Percentiles rank a stretch among this genome's conserved stretches.
These are phyloP conservation scores for Dichotomopilus funicola DNA, from an alignment of 2,329 filamentous ascomycete species.

Conservation along the genomic window DNA sequence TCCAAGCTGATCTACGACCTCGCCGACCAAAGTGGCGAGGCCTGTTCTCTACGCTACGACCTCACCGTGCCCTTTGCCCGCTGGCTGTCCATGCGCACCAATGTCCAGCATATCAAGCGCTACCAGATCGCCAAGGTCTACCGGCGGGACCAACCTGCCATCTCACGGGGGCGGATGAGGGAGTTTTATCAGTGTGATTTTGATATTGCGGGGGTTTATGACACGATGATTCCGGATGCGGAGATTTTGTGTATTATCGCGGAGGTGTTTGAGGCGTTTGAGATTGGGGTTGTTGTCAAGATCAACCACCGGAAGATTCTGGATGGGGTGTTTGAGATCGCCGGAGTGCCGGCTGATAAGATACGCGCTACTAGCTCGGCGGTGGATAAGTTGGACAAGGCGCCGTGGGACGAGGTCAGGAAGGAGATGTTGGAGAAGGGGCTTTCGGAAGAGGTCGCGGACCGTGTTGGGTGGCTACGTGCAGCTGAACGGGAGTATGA, in stretches of 20 bases:
- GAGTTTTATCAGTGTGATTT: conserved; percentile 7
- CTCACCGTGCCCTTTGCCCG: conserved; percentile 3
- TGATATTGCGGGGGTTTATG: conserved; percentile 3
- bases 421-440: conserved; percentile 3
- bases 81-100: conserved; percentile 1
- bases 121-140: conserved; percentile 1
- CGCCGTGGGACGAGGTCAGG: conserved; percentile 3
- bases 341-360: not conserved
- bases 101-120: conserved; percentile 4
- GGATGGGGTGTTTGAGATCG: not conserved
- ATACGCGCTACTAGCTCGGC: not conserved
- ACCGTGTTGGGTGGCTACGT: conserved; percentile 4
- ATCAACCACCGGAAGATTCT: conserved; percentile 1
- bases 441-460: not conserved
- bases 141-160: conserved; percentile 7
- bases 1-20: conserved; percentile 3
- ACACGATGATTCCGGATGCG: conserved; percentile 3
- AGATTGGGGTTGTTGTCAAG: not conserved
- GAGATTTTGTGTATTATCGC: not conserved
- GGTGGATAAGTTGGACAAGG: conserved; percentile 5
- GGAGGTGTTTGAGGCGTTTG: not conserved
- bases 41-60: conserved; percentile 1
- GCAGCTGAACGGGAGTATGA: not conserved
- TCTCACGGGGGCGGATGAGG: conserved; percentile 1
- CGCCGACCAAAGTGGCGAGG: conserved; percentile 3